A percentile compares a stretch with the other conserved stretches of the same genome.
Evolutionary conservation across 495 filamentous ascomycete genomes (phyloP).

Genomic region (Penicillium longicatenatum): DNA sequence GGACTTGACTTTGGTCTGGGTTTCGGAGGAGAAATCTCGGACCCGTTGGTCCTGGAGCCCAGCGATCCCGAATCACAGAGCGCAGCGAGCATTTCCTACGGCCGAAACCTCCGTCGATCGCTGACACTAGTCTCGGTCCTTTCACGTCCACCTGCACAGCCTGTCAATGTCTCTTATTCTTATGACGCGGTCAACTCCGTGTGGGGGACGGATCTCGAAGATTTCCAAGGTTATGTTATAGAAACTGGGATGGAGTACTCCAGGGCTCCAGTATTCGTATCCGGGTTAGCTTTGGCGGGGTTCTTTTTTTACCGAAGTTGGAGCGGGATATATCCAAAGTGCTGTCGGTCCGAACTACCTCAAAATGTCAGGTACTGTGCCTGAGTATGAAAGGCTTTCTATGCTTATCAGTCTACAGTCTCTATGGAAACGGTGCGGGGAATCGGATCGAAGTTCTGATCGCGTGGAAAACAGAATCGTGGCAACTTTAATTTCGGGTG

Average conservation of each 20-base stretch:
- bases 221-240: too few species aligned
- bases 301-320: too few species aligned
- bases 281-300: too few species aligned
- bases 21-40: constrained; percentile 36
- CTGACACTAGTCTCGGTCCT: background rate
- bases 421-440: constrained; percentile 21
- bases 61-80: constrained; percentile 28
- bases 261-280: too few species aligned
- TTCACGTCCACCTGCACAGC: too few species aligned
- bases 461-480: constrained; percentile 2
- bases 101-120: constrained; percentile 23
- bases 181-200: constrained; percentile 7
- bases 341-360: too few species aligned
- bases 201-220: background rate
- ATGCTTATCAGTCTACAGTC: background rate
- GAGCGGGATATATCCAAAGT: too few species aligned
- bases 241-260: too few species aligned
- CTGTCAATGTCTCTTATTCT: background rate
- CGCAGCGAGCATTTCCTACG: constrained; percentile 18
- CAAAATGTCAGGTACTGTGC: too few species aligned
- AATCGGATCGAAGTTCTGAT: constrained; percentile 17
- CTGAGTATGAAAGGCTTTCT: too few species aligned
- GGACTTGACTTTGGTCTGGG: constrained; percentile 17
- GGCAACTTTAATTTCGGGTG: constrained; percentile 26
- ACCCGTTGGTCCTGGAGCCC: constrained; percentile 15